Percentiles rank a stretch among this genome's conserved stretches.
These are phyloP conservation scores for Elongisporangium undulatum DNA, from an alignment of 352 stramenopile species.

Conservation along the genomic window DNA sequence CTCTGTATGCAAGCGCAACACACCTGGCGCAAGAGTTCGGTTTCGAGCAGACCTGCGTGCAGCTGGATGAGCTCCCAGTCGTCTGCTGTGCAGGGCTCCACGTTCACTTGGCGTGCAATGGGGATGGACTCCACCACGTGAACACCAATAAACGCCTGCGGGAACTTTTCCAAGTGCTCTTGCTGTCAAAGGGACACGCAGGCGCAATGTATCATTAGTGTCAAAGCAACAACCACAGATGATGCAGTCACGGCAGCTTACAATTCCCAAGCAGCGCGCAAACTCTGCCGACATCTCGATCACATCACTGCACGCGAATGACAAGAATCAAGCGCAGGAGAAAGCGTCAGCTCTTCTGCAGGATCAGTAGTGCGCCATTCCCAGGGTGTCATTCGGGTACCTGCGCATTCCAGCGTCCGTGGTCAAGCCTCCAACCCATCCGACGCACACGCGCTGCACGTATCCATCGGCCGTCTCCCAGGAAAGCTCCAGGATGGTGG, in stretches of 20 bases:
- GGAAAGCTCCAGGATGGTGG: constrained; percentile 69
- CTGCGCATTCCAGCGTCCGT: constrained; percentile 43
- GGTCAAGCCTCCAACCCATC: constrained; percentile 60
- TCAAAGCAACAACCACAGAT: background rate
- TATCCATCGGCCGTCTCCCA: constrained; percentile 82
- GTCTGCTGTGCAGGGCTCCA: constrained; percentile 81
- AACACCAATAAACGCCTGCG: constrained; percentile 60
- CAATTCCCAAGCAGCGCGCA: constrained; percentile 74
- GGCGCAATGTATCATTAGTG: background rate
- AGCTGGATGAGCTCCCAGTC: constrained; percentile 91
- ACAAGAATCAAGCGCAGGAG: constrained; percentile 4
- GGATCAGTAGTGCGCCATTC: background rate
- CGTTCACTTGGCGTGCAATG: constrained; percentile 65
- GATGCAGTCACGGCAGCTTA: constrained; percentile 6
- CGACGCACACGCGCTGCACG: constrained; percentile 65
- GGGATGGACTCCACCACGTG: constrained; percentile 71
- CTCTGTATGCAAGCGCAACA: background rate
- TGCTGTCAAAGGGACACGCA: constrained; percentile 22
- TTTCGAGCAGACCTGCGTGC: constrained; percentile 78
- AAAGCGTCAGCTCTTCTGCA: background rate
- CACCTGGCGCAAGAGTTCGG: constrained; percentile 82
- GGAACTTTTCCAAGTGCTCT: constrained; percentile 51
- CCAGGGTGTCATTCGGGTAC: constrained; percentile 14
- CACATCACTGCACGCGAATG: constrained; percentile 40
- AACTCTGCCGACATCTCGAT: constrained; percentile 85